Evolutionary conservation across 2,329 filamentous ascomycete species (phyloP), one percentile per base, ranked within the genome.

Genomic region (Xenosphaeropsis pyriputrescens): DNA sequence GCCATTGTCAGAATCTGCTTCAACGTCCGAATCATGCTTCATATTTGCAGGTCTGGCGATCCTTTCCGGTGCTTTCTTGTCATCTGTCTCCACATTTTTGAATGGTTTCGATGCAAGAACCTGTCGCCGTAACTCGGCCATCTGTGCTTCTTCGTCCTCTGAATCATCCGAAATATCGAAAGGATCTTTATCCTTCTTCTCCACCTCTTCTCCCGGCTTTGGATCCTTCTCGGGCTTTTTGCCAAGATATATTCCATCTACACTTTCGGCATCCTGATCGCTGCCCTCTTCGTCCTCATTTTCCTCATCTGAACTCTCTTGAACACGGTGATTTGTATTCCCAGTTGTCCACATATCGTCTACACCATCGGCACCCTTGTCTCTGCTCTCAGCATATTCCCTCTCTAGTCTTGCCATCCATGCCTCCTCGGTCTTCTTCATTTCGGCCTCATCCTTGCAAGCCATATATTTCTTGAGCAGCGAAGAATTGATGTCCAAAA

Each of bases 71-170:
- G 30, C n/a, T 26, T 36, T 18, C 31, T 15, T 29, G 0, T 71
- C 74, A 22, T 55, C 52, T 40, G 70, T 68, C 34, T 61, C 52
- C 8, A 68, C 61, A 46, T 83, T 83, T 32, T 80, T 64, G 51
- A 98, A 98, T 0, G 86, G 75, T 54, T 89, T 95, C 6, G 89
- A 94, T 6, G 80, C 82, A 2, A 98, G 70, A n/a, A 96, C 85
- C 49, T 85, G 84, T 39, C 81, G 76, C 35, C 91, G 74, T 37
- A 98, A 79, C 52, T 93, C 88, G 29, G 85, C 88, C 88, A 96
- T 96, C 53, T 86, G 79, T 37, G 65, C 62, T 49, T 93, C 85
- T 40, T 94, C 80, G 40, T 83, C 84, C 22, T 73, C 75, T 19
- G 73, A 75, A 40, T 86, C 80, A 39, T 86, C 81, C 8, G 85